Conservation (phyloP, 169 alveolate genomes). For the Plasmodium coatneyi region DNA sequence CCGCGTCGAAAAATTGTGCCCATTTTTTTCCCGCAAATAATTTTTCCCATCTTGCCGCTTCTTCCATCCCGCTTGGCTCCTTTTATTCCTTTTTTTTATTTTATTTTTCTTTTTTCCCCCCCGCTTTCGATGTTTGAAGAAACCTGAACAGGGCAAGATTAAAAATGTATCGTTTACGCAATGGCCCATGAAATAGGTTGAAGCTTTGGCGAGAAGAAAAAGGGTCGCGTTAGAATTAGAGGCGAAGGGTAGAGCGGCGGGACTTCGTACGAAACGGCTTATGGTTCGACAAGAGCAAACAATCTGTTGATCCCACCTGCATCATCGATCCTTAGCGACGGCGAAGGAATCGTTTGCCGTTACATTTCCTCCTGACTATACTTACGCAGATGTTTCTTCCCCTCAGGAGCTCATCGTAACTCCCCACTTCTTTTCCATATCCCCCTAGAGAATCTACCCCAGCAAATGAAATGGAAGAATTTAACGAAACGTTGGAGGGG, state of each 20-base stretch:
- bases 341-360: not conserved
- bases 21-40: not conserved
- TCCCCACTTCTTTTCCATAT: not conserved
- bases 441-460: not conserved
- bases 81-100: not conserved
- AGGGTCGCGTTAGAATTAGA: not conserved
- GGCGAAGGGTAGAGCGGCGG: not conserved
- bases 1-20: not conserved
- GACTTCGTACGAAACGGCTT: not conserved
- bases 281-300: not conserved
- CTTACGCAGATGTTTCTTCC: not conserved
- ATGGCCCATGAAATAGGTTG: not conserved
- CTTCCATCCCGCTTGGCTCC: not conserved
- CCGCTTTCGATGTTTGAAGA: not conserved
- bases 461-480: conserved; percentile 56
- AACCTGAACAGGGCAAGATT: not conserved
- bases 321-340: not conserved
- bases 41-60: not conserved
- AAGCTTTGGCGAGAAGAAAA: not conserved
- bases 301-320: not conserved
- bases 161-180: not conserved
- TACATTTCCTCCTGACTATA: not conserved
- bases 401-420: not conserved
- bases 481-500: conserved; percentile 65
- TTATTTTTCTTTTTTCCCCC: not conserved